phyloP scores from a whole-genome alignment of 2,329 filamentous ascomycete species.

The Trichoderma semiorbis region DNA sequence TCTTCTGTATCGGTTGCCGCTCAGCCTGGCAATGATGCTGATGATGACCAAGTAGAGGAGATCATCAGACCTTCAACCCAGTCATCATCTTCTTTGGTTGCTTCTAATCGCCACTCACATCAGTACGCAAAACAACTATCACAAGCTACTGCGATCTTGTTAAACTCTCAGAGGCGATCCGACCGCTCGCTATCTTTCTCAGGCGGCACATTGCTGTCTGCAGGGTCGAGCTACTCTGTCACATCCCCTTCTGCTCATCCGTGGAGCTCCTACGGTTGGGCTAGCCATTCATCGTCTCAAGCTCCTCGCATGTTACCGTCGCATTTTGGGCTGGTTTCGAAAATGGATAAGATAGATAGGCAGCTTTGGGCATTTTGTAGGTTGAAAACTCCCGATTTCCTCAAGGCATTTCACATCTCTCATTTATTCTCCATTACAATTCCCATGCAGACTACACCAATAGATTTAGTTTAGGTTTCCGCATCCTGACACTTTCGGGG shows the following conservation, averaged over 20 bases:
- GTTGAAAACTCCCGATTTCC: conserved; percentile 19
- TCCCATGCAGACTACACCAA: background rate
- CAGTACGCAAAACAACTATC: background rate
- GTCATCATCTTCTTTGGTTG: background rate
- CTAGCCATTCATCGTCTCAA: background rate
- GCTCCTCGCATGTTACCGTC: conserved; percentile 24
- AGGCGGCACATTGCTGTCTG: background rate
- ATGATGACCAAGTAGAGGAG: background rate
- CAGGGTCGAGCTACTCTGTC: background rate
- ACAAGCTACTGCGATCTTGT: background rate
- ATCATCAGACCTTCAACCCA: background rate
- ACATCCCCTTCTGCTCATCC: background rate
- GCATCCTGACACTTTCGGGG: background rate
- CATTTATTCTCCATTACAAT: background rate
- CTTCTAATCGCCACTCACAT: background rate
- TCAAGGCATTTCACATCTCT: background rate
- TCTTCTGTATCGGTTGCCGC: background rate
- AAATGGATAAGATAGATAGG: conserved; percentile 35
- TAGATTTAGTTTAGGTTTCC: background rate
- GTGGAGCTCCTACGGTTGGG: background rate
- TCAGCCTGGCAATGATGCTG: background rate
- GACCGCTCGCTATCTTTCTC: background rate
- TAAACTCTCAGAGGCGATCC: background rate
- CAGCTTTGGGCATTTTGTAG: conserved; percentile 36
- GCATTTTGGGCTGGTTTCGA: conserved; percentile 31